Base-by-base conservation (phyloP, 2,329 filamentous ascomycete species). In the Diaporthe batatas region DNA sequence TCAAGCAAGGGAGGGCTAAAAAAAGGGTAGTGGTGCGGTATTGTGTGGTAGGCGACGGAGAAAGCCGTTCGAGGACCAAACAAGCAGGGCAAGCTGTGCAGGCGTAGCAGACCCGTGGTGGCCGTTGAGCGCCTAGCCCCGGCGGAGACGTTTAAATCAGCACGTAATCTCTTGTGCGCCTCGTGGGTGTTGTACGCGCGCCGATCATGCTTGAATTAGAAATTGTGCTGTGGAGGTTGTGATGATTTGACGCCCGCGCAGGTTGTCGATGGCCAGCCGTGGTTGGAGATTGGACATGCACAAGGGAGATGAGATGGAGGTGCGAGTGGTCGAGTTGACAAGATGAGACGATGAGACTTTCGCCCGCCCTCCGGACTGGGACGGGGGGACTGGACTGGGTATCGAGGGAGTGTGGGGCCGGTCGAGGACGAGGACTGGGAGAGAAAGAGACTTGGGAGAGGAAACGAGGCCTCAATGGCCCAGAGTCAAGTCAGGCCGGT, bases 161-260 rank as follows among this genome's bases (percentile, higher is more conserved):
- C 72, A 59, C 57, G 62, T 54, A 44, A 71, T 54, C 68, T 73
- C 72, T 72, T 68, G 70, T 73, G 68, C 55, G 49, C 54, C 53
- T 39, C 49, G 62, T 32, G 42, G 47, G 54, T 62, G 62, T 71
- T 62, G 53, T 51, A 57, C 55, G 70, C 69, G 70, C 67, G 72
- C 71, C 55, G 72, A 73, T 73, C 72, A 51, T 71, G 65, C 68
- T 65, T 18, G 65, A 64, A 49, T 47, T 34, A 72, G 72, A 73
- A 73, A 73, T 73, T 73, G 69, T 68, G 72, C 51, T 73, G 71
- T 71, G 71, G 71, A 65, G 49, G 71, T 71, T 51, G 16, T 53
- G 68, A 58, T 49, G 68, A 70, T 70, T 32, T 58, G 47, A 59
- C 54, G 54, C 44, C 68, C 54, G 29, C 39, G 53, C 44, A 47